A percentile compares a stretch with the other conserved stretches of the same genome.
Evolutionary conservation across 139 green algal genomes (phyloP).

Genomic region (Eudorina sp.): DNA sequence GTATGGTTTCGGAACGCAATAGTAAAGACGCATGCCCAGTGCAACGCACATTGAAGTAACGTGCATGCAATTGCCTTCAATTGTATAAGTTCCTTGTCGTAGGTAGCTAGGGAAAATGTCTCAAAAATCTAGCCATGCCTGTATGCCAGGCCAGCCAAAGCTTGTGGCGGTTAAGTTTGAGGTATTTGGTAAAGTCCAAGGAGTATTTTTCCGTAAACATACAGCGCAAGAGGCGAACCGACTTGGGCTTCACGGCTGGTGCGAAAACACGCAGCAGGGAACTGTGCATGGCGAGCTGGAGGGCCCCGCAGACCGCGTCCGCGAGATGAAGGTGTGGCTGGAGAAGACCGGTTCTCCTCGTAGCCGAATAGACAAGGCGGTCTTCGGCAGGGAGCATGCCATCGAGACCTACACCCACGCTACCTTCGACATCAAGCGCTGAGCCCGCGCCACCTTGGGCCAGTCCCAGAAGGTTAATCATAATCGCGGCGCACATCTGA

Average conservation of each 20-base stretch:
- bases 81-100: no score
- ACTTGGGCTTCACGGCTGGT: constrained; percentile 62
- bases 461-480: no score
- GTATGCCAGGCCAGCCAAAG: no score
- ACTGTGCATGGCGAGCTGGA: constrained; percentile 65
- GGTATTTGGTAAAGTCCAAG: constrained; percentile 28
- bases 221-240: constrained; percentile 53
- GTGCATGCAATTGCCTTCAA: no score
- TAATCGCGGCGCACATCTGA: no score
- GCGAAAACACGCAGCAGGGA: constrained; percentile 56
- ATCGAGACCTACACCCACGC: not conserved
- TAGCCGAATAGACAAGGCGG: constrained; percentile 7
- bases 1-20: no score
- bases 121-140: no score
- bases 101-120: no score
- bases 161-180: constrained; percentile 23
- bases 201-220: constrained; percentile 66
- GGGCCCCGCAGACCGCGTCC: constrained; percentile 15
- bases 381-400: not conserved
- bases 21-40: no score
- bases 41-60: no score
- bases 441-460: no score
- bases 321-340: constrained; percentile 42
- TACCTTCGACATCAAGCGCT: constrained; percentile 12
- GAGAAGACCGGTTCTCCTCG: constrained; percentile 1